Conservation (phyloP, 176 grass and related monocot species). For the Zoysia japonica region DNA sequence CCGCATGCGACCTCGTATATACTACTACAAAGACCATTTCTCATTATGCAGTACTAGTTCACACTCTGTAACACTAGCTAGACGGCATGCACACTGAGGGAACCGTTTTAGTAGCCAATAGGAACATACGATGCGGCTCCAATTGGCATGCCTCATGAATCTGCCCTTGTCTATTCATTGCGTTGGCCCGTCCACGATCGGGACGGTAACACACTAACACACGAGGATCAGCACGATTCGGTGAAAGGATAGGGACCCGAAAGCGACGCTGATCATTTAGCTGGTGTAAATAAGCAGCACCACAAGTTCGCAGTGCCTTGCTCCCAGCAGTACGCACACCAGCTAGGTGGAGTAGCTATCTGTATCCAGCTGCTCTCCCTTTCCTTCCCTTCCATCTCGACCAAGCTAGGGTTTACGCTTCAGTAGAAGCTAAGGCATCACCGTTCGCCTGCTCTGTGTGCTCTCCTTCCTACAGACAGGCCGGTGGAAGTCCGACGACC, state of each 20-base stretch:
- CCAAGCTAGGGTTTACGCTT: constrained; percentile 40
- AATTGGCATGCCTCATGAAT: not conserved
- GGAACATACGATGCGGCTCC: no score
- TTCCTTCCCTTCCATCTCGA: not conserved
- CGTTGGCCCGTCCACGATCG: not conserved
- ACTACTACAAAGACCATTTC: no score
- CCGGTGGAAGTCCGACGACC: not conserved
- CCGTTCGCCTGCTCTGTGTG: not conserved
- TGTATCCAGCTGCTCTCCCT: not conserved
- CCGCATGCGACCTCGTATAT: no score
- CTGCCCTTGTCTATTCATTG: not conserved
- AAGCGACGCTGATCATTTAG: constrained; percentile 47
- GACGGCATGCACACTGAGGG: no score
- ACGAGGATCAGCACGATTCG: constrained; percentile 11
- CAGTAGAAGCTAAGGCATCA: not conserved
- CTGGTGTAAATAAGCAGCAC: constrained; percentile 17
- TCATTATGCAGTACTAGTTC: no score
- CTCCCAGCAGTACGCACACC: constrained; percentile 16
- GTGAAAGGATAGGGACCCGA: constrained; percentile 40
- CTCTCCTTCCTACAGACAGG: not conserved
- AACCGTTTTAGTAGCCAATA: no score
- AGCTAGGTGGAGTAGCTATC: not conserved
- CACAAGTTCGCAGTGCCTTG: constrained; percentile 22
- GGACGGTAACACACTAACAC: constrained; percentile 12
- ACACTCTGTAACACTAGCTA: no score